Percentiles rank a stretch among this genome's conserved stretches.
These are phyloP conservation scores for Cutaneotrichosporon cavernicola DNA, from an alignment of 1,284 basidiomycete genomes.

Conservation along the genomic window DNA sequence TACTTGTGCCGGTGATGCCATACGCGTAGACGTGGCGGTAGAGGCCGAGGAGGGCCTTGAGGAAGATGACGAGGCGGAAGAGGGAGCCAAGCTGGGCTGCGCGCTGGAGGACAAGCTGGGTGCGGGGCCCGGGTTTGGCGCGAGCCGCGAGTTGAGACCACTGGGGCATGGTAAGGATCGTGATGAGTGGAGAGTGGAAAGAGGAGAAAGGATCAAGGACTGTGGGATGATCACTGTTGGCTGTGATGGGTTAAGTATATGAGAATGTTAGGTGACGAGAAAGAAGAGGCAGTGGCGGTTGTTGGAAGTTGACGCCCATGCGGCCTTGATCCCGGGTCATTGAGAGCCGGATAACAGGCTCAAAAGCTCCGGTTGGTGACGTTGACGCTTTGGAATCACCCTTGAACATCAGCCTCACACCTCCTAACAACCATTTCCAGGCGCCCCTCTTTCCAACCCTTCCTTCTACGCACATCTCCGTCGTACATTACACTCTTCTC, in stretches of 20 bases:
- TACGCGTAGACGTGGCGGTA: slow-evolving; percentile 71
- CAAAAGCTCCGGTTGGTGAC: neutral
- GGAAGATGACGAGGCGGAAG: slow-evolving; percentile 20
- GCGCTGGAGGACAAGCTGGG: slow-evolving; percentile 17
- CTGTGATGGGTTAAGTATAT: neutral
- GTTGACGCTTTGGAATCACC: no score
- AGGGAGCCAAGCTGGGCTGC: slow-evolving; percentile 18
- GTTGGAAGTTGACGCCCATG: neutral
- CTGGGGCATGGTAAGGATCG: slow-evolving; percentile 16
- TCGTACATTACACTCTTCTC: neutral
- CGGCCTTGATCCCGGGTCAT: no score
- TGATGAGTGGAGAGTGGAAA: slow-evolving; percentile 3
- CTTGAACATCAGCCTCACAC: no score
- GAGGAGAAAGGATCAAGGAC: no score
- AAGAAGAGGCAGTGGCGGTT: neutral
- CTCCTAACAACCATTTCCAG: no score
- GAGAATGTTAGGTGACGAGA: neutral
- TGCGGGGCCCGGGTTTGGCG: slow-evolving; percentile 18
- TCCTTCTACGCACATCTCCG: neutral
- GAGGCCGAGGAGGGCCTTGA: slow-evolving; percentile 29
- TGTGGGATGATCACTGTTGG: neutral
- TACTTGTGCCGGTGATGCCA: slow-evolving; percentile 56
- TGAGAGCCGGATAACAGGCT: neutral
- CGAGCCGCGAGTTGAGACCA: slow-evolving; percentile 21
- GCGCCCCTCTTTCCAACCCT: no score